A percentile compares a stretch with the other conserved stretches of the same genome.
These are phyloP conservation scores for Wallacemonas rigidus DNA, from an alignment of 208 protist species.

Conservation along the genomic window DNA sequence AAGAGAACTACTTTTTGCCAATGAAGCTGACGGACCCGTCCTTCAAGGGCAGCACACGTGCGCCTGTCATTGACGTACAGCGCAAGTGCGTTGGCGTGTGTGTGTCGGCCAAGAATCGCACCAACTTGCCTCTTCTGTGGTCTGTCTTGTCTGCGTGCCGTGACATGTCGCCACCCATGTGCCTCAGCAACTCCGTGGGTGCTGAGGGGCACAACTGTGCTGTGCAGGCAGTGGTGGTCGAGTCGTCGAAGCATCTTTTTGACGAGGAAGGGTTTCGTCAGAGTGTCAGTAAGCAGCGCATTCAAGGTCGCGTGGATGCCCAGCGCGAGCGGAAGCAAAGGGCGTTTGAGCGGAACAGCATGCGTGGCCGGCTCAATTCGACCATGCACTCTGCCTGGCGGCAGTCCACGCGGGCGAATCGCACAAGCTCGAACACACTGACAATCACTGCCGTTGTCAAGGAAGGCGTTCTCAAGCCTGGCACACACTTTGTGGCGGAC, in stretches of 20 bases:
- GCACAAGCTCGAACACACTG: conserved; percentile 75
- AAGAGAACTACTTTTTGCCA: conserved; percentile 48
- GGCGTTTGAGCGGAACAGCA: conserved; percentile 43
- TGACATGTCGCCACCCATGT: conserved; percentile 40
- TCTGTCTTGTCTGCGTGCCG: conserved; percentile 54
- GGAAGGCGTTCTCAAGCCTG: conserved; percentile 75
- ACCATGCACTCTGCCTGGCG: conserved; percentile 29
- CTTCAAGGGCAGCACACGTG: conserved; percentile 65
- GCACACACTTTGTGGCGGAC: conserved; percentile 87
- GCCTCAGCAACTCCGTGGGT: conserved; percentile 46
- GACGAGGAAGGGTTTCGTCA: conserved; percentile 86
- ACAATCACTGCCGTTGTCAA: conserved; percentile 74
- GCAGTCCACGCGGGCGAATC: conserved; percentile 56
- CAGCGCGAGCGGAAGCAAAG: conserved; percentile 20
- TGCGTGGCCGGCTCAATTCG: conserved; percentile 39
- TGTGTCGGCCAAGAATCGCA: conserved; percentile 59
- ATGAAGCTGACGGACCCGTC: conserved; percentile 70
- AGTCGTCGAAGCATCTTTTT: conserved; percentile 91
- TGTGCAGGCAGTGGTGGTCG: conserved; percentile 82
- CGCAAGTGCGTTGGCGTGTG: conserved; percentile 80
- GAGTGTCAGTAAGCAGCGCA: conserved; percentile 40
- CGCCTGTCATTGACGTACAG: conserved; percentile 66
- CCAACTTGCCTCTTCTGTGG: conserved; percentile 70
- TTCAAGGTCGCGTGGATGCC: conserved; percentile 56
- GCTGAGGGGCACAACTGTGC: conserved; percentile 58